Percentiles rank a stretch among this genome's conserved stretches.
Evolutionary conservation across 805 yeast species (phyloP).

Genomic region (Hanseniaspora singularis): DNA sequence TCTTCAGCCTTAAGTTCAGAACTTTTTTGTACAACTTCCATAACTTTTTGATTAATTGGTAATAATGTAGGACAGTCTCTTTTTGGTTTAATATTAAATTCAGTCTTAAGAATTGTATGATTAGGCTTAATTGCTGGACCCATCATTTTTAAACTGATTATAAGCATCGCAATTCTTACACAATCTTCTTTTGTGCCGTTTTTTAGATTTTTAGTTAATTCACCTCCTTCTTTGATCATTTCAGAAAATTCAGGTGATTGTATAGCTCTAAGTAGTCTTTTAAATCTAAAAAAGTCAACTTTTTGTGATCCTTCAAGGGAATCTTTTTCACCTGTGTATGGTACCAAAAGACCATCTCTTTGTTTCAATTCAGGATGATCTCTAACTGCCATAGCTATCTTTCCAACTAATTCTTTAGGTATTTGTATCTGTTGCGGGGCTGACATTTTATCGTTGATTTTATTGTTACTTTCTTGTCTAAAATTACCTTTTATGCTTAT

Average conservation of each 20-base stretch:
- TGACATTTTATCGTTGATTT: constrained; percentile 12
- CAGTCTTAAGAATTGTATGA: constrained; percentile 47
- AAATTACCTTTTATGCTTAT: too few relatives aligned
- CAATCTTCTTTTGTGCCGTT: constrained; percentile 30
- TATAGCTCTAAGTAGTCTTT: constrained; percentile 71
- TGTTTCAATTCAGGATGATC: constrained; percentile 58
- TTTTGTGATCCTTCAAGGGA: constrained; percentile 40
- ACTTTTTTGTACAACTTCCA: neutral
- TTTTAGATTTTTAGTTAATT: constrained; percentile 38
- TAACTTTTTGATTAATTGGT: constrained; percentile 23
- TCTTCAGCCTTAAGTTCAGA: constrained; percentile 4
- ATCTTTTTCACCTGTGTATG: constrained; percentile 1
- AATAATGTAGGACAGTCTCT: constrained; percentile 40
- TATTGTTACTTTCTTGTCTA: too few relatives aligned
- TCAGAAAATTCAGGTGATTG: constrained; percentile 55
- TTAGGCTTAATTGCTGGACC: constrained; percentile 68
- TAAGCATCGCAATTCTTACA: constrained; percentile 32
- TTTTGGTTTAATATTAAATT: constrained; percentile 50
- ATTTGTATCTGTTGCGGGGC: constrained; percentile 15
- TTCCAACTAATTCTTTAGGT: constrained; percentile 45
- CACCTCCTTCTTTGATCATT: constrained; percentile 38
- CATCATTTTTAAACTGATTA: constrained; percentile 42
- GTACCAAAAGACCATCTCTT: constrained; percentile 58
- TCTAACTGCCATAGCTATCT: constrained; percentile 61
- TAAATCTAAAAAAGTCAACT: constrained; percentile 74